Conservation (phyloP, 805 yeast genomes). For the Nakazawaea ernobii region DNA sequence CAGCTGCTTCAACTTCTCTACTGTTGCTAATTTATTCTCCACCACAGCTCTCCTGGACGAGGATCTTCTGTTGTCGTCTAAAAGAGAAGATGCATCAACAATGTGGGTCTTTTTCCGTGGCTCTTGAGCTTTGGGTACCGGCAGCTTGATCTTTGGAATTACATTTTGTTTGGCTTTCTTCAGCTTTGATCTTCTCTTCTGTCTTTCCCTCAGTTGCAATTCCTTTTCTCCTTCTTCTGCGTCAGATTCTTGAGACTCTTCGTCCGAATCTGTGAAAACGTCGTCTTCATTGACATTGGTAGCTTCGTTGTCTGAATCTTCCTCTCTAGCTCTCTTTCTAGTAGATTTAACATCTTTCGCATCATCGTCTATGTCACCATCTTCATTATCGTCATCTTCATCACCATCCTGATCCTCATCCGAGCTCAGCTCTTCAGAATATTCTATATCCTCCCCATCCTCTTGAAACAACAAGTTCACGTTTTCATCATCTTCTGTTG, state of each 20-base stretch:
- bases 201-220: constrained; percentile 39
- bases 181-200: constrained; percentile 26
- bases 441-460: constrained; percentile 51
- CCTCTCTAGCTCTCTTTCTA: constrained; percentile 20
- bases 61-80: constrained; percentile 53
- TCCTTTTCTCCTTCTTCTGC: constrained; percentile 70
- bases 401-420: constrained; percentile 21
- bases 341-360: constrained; percentile 15
- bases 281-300: constrained; percentile 25
- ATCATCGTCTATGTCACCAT: constrained; percentile 21
- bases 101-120: constrained; percentile 3
- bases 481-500: constrained; percentile 66
- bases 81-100: constrained; percentile 40
- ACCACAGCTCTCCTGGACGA: constrained; percentile 77
- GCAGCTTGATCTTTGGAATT: constrained; percentile 25
- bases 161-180: constrained; percentile 18
- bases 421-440: constrained; percentile 22
- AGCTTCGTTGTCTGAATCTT: constrained; percentile 18
- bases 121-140: constrained; percentile 22
- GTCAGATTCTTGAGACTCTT: constrained; percentile 48
- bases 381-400: constrained; percentile 23
- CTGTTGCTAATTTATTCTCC: constrained; percentile 70
- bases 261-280: constrained; percentile 23
- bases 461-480: constrained; percentile 66
- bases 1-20: constrained; percentile 61